These are phyloP conservation scores for Fomitopsis schrenkii DNA, from an alignment of 1,284 basidiomycete genomes.

Conservation along the genomic window DNA sequence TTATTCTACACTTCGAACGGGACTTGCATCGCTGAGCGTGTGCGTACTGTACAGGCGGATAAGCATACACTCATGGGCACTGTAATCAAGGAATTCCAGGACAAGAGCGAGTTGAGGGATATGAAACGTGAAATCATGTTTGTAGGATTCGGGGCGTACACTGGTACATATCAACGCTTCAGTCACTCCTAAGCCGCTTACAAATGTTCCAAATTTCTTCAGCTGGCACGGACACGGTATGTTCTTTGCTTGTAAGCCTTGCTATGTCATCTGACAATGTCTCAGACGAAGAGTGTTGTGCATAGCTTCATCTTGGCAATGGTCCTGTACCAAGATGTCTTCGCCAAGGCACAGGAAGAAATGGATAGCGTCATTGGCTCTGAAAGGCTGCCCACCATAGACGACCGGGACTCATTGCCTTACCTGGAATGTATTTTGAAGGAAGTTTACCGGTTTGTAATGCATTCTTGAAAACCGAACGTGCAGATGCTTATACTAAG, in stretches of 20 bases:
- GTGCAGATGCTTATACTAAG: no score
- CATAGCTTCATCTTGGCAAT: slow-evolving; percentile 42
- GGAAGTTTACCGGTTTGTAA: slow-evolving; percentile 41
- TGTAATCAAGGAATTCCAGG: neutral
- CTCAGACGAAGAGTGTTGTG: neutral
- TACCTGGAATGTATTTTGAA: slow-evolving; percentile 50
- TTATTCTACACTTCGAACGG: slow-evolving; percentile 13
- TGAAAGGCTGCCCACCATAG: slow-evolving; percentile 39
- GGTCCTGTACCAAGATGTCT: slow-evolving; percentile 44
- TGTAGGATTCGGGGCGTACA: slow-evolving; percentile 46
- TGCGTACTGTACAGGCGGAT: neutral
- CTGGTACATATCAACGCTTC: slow-evolving; percentile 20
- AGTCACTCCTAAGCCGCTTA: no score
- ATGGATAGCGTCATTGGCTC: slow-evolving; percentile 34
- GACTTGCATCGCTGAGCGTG: neutral
- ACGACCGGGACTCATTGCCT: slow-evolving; percentile 45
- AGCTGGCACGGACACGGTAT: slow-evolving; percentile 29
- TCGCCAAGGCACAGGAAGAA: slow-evolving; percentile 39
- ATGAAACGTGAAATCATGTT: slow-evolving; percentile 50
- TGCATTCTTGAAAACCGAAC: no score
- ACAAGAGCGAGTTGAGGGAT: neutral
- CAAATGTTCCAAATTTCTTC: no score
- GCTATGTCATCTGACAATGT: slow-evolving; percentile 8
- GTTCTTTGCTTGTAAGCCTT: neutral
- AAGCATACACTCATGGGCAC: neutral